Evolutionary conservation across 805 yeast genomes (phyloP).

Genomic region (Ogataea pini): DNA sequence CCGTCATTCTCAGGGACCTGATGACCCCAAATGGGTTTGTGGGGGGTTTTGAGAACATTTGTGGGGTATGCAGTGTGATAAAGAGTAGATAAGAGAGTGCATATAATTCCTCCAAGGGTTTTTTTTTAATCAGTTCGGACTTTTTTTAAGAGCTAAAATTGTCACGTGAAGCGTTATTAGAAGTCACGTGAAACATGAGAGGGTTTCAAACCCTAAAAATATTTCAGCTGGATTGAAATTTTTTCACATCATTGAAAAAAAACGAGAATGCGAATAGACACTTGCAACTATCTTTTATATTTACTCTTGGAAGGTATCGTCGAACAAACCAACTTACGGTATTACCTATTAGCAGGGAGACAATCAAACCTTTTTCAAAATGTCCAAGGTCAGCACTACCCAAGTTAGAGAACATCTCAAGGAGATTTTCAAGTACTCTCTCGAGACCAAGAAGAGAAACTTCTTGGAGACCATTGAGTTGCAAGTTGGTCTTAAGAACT

Average conservation of each 20-base stretch:
- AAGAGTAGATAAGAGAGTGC: too few species aligned
- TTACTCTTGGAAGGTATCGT: conserved; percentile 35
- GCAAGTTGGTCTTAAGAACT: conserved; percentile 99
- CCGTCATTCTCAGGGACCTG: too few species aligned
- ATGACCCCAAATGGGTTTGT: too few species aligned
- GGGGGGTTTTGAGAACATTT: too few species aligned
- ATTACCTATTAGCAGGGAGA: conserved; percentile 70
- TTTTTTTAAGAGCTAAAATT: too few species aligned
- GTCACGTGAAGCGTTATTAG: background rate
- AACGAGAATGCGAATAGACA: too few species aligned
- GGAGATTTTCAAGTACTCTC: conserved; percentile 85
- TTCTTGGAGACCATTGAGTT: conserved; percentile 99
- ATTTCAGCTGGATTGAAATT: background rate
- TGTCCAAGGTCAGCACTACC: conserved; percentile 83
- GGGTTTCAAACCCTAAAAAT: conserved; percentile 1
- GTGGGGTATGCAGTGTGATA: too few species aligned
- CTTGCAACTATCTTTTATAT: background rate
- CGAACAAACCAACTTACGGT: conserved; percentile 48
- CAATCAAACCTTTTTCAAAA: conserved; percentile 42
- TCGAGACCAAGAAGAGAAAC: conserved; percentile 99
- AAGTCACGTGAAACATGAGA: conserved; percentile 1
- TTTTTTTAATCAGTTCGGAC: too few species aligned
- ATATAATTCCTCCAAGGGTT: too few species aligned
- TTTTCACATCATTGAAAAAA: background rate
- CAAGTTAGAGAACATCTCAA: conserved; percentile 97